Percentiles rank a stretch among this genome's conserved stretches.
Evolutionary conservation across 176 grass and related monocot genomes (phyloP).

Genomic region (Carex myosuroides): DNA sequence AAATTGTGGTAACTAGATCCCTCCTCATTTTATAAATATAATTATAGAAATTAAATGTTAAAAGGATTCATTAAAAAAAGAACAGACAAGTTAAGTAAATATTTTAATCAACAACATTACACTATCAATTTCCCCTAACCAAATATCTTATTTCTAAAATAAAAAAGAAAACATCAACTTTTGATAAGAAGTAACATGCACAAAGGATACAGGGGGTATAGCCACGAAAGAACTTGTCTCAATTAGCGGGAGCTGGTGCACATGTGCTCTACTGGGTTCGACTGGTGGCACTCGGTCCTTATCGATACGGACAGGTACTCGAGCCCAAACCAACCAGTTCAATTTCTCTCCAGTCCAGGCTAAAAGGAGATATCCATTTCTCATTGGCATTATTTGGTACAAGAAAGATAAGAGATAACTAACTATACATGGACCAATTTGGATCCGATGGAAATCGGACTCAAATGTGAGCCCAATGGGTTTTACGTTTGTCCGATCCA

Average conservation of each 20-base stretch:
- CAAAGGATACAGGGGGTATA: not conserved
- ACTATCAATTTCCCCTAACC: not conserved
- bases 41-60: no score
- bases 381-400: not conserved
- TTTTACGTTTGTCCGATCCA: no score
- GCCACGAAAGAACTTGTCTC: not conserved
- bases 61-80: no score
- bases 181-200: not conserved
- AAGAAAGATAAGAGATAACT: no score
- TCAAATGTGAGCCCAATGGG: no score
- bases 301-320: not conserved
- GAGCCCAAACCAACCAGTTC: not conserved
- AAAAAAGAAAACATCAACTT: not conserved
- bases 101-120: no score
- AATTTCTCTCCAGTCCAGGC: not conserved
- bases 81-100: no score
- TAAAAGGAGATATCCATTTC: not conserved
- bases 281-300: not conserved
- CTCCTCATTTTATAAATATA: no score
- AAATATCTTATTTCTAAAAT: not conserved
- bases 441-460: no score
- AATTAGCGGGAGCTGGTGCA: constrained; percentile 4
- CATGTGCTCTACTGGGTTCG: constrained; percentile 8
- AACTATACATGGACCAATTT: no score
- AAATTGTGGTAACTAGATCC: no score